phyloP scores from a whole-genome alignment of 1,284 basidiomycete genomes.

The Volvariella volvacea region DNA sequence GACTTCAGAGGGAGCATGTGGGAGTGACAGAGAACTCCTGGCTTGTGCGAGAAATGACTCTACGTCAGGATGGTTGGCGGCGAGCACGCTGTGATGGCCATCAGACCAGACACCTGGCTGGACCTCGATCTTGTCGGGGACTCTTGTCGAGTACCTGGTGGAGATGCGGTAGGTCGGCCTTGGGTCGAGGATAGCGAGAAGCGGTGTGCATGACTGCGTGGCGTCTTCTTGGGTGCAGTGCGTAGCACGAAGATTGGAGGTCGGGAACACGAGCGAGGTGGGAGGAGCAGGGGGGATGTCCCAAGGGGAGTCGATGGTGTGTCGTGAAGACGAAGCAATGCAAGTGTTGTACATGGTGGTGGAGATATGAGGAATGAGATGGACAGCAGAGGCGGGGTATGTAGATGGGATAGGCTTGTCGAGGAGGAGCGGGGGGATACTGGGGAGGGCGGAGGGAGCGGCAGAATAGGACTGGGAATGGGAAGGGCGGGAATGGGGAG shows the following conservation, averaged over 20 bases:
- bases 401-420: neutral
- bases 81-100: conserved; percentile 23
- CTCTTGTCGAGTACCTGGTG: conserved; percentile 14
- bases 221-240: neutral
- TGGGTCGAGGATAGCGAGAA: conserved; percentile 2
- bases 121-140: conserved; percentile 20
- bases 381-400: conserved; percentile 4
- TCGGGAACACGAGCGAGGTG: conserved; percentile 4
- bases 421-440: neutral
- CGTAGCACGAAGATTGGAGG: conserved; percentile 6
- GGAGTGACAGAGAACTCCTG: conserved; percentile 24
- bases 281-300: neutral
- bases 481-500: conserved; percentile 5
- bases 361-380: neutral
- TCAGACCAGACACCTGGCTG: conserved; percentile 29
- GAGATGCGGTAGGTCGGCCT: conserved; percentile 11
- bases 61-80: conserved; percentile 28
- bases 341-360: neutral
- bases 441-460: conserved; percentile 5
- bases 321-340: conserved; percentile 3
- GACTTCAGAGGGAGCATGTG: conserved; percentile 25
- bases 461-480: conserved; percentile 9
- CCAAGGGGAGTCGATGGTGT: neutral
- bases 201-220: conserved; percentile 6
- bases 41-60: conserved; percentile 27